Evolutionary conservation across 805 yeast genomes (phyloP).

Genomic region (Zygosaccharomyces lentus): DNA sequence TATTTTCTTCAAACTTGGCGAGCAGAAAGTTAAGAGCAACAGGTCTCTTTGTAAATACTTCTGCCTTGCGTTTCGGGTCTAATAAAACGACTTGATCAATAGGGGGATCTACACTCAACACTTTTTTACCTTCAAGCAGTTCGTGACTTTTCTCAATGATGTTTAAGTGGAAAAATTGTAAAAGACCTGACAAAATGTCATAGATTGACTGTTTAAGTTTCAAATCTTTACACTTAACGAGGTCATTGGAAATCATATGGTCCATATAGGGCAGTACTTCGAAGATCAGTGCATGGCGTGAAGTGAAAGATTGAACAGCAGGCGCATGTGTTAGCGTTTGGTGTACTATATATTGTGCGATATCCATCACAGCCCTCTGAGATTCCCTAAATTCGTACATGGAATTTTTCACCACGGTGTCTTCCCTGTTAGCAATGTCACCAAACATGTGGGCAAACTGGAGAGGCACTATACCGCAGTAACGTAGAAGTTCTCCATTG

Average conservation of each 20-base stretch:
- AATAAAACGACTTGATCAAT: constrained; percentile 26
- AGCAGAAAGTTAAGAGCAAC: constrained; percentile 18
- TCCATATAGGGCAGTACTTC: constrained; percentile 39
- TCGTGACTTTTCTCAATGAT: constrained; percentile 37
- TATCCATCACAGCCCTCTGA: constrained; percentile 27
- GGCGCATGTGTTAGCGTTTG: constrained; percentile 17
- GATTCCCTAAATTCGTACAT: constrained; percentile 33
- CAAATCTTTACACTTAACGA: constrained; percentile 21
- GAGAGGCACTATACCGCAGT: constrained; percentile 52
- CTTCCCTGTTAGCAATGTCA: constrained; percentile 46
- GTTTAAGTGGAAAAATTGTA: constrained; percentile 39
- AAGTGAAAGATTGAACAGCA: constrained; percentile 14
- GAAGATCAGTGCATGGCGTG: constrained; percentile 20
- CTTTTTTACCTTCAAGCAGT: constrained; percentile 16
- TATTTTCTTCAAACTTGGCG: constrained; percentile 31
- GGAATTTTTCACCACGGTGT: constrained; percentile 29
- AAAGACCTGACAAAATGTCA: constrained; percentile 37
- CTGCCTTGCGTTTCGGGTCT: constrained; percentile 23
- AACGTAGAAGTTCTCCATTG: constrained; percentile 47
- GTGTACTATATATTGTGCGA: constrained; percentile 26
- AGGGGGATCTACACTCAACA: constrained; percentile 29
- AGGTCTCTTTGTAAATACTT: constrained; percentile 28
- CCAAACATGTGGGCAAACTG: constrained; percentile 63
- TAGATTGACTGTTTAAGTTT: constrained; percentile 30
- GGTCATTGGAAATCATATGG: constrained; percentile 27